Evolutionary conservation across 805 yeast genomes (phyloP).

Genomic region (Cyberlindnera sargentensis): DNA sequence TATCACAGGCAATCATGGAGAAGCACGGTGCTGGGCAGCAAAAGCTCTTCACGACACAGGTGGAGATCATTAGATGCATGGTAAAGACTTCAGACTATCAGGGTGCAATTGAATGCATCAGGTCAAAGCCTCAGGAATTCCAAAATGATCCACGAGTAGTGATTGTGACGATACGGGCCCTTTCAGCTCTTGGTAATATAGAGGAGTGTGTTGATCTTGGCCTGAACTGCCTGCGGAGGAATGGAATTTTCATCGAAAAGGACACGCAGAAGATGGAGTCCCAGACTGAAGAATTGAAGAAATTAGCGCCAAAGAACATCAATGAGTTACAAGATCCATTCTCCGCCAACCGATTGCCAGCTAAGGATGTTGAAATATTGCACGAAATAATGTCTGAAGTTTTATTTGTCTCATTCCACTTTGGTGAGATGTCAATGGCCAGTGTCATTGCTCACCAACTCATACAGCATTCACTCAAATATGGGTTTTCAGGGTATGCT

Average conservation of each 20-base stretch:
- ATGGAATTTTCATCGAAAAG: constrained; percentile 29
- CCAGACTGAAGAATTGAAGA: constrained; percentile 19
- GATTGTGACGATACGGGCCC: constrained; percentile 28
- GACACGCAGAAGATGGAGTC: constrained; percentile 23
- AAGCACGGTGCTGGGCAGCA: neutral
- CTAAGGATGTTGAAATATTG: constrained; percentile 3
- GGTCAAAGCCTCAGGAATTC: constrained; percentile 24
- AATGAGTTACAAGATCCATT: neutral
- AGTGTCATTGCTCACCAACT: constrained; percentile 28
- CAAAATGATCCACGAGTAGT: constrained; percentile 28
- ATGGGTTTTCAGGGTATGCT: constrained; percentile 35
- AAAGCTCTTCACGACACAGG: constrained; percentile 6
- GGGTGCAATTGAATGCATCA: constrained; percentile 31
- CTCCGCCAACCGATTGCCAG: too few relatives aligned
- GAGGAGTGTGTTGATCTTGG: constrained; percentile 21
- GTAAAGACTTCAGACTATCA: constrained; percentile 25
- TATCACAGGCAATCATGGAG: constrained; percentile 19
- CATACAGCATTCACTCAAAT: constrained; percentile 28
- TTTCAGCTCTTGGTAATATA: constrained; percentile 12
- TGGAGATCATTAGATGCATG: constrained; percentile 19
- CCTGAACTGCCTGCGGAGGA: constrained; percentile 27
- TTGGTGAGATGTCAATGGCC: constrained; percentile 24
- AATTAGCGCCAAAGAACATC: constrained; percentile 27
- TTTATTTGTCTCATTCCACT: constrained; percentile 27
- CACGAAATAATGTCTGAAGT: constrained; percentile 37